Evolutionary conservation across 495 filamentous ascomycete species (phyloP), one percentile per base, ranked within the genome.

Genomic region (Trichoderma virens): DNA sequence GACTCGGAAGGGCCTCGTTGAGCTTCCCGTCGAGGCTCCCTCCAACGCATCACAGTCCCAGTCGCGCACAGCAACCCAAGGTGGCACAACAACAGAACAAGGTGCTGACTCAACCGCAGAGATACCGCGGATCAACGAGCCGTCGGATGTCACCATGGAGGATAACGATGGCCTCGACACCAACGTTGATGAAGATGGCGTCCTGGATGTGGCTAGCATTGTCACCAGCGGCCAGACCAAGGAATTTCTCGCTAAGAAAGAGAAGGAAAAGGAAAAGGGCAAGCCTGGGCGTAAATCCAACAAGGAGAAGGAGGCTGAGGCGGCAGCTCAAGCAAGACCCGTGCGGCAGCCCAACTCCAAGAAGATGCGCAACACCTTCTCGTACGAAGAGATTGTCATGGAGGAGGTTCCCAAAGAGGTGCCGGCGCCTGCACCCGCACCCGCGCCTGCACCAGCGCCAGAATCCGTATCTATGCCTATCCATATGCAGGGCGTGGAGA

Each of bases 201-300:
- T 94, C 4, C 78, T 98, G 16, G 92, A 98, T 71, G 92, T 98
- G 34, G 94, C 94, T 25, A 93, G 87, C 65, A 96, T 98, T 67
- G 92, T 98, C 25, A 84, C 86, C 0, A 92, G 89, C 65, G 95
- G 94, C 39, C 91, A 97, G 76, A 93, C 93, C 47, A 88, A 85
- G 62, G 95, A 98, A 69, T 97, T 91, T 68, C 79, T 98, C 13
- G 93, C 91, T 6, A 90, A 89, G 70, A 89, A 91, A 70, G 95
- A 98, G 68, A 92, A 89, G 74, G 91, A 96, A 70, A 97, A 96
- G 78, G 89, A 86, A 62, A 87, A 82, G 76, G 79, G 79, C 0
- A 82, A 80, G 63, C 65, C 67, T 2, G 61, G 61, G 38, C 78
- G 75, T 62, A 78, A 79, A 67, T 77, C 77, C 30, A 69, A 67